Conservation (phyloP, 108 stramenopile species). For the Nitzschia palea region DNA sequence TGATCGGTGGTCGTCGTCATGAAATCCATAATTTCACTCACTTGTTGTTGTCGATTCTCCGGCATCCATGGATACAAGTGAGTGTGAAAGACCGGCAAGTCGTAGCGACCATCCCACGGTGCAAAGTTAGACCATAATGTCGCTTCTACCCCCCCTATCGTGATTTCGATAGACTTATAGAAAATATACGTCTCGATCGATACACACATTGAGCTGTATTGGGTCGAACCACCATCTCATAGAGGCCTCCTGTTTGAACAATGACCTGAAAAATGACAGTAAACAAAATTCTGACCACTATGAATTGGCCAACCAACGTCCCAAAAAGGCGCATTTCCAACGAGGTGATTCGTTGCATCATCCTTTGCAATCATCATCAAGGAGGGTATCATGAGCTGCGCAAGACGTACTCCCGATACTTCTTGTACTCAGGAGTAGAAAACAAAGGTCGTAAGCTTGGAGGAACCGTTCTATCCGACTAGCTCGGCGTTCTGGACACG, state of each 20-base stretch:
- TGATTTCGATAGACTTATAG: constrained; percentile 18
- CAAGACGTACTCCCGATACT: constrained; percentile 32
- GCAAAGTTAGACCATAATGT: constrained; percentile 28
- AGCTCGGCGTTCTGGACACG: constrained; percentile 23
- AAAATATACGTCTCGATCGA: constrained; percentile 25
- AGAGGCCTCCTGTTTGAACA: constrained; percentile 29
- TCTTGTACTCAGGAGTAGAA: constrained; percentile 26
- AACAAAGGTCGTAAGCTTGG: constrained; percentile 9
- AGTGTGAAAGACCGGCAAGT: constrained; percentile 23
- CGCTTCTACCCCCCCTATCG: constrained; percentile 31
- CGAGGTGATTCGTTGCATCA: background rate
- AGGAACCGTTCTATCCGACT: constrained; percentile 1
- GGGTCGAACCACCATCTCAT: constrained; percentile 2
- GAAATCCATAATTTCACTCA: constrained; percentile 14
- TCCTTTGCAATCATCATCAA: background rate
- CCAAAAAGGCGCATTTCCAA: background rate
- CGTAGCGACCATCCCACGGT: background rate
- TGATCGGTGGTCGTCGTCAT: constrained; percentile 5
- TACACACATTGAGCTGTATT: constrained; percentile 4
- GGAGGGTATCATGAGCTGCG: background rate
- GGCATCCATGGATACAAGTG: constrained; percentile 30
- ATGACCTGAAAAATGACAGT: constrained; percentile 15
- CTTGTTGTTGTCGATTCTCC: constrained; percentile 17
- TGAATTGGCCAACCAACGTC: background rate
- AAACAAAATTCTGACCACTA: constrained; percentile 14